Evolutionary conservation across 345 rosid genomes (phyloP).

Genomic region (Citropsis articulata): DNA sequence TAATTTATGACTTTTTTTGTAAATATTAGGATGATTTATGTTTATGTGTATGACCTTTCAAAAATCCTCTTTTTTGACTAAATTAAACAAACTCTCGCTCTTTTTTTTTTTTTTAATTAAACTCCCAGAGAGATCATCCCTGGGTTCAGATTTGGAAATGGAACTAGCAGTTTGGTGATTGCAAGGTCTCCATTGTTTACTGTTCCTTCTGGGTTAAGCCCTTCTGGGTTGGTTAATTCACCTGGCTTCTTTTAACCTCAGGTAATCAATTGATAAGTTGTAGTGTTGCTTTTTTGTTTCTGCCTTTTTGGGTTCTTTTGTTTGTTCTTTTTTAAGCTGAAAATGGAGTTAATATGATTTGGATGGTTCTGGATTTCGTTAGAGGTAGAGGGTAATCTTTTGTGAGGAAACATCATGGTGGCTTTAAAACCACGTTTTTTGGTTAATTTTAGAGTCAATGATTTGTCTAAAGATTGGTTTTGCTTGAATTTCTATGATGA

Average conservation of each 20-base stretch:
- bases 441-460: background rate
- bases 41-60: too few relatives aligned
- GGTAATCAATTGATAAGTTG: conserved; percentile 33
- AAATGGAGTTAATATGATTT: background rate
- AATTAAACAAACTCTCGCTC: too few relatives aligned
- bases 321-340: background rate
- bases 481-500: background rate
- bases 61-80: too few relatives aligned
- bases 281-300: background rate
- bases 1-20: too few relatives aligned
- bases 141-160: too few relatives aligned
- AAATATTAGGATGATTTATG: too few relatives aligned
- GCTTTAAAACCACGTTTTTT: background rate
- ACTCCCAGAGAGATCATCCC: too few relatives aligned
- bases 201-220: conserved; percentile 88
- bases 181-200: conserved; percentile 59
- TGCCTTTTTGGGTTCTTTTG: background rate
- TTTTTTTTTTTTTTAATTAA: too few relatives aligned
- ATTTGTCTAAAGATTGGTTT: background rate
- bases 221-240: conserved; percentile 79
- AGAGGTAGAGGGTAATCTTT: background rate
- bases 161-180: conserved; percentile 45
- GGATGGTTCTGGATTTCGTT: background rate
- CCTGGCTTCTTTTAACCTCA: conserved; percentile 77
- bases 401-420: background rate